Evolutionary conservation across 495 filamentous ascomycete genomes (phyloP).

Genomic region (Trichoderma gamsii): DNA sequence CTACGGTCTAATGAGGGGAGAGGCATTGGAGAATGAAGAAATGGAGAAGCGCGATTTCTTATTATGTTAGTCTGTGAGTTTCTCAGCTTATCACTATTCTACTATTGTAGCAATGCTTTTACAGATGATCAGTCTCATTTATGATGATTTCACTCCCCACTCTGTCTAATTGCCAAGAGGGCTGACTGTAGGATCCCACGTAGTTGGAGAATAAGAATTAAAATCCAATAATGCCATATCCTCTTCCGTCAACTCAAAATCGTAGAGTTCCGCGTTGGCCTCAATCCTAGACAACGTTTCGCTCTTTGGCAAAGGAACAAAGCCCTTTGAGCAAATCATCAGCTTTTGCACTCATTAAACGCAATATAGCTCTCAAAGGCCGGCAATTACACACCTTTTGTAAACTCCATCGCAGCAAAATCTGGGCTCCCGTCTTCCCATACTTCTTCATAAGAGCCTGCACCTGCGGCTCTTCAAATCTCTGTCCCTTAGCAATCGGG

Average conservation of each 20-base stretch:
- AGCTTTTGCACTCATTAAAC: too few species aligned
- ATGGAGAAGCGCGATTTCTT: too few species aligned
- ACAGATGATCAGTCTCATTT: not conserved
- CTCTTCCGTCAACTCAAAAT: slow-evolving; percentile 54
- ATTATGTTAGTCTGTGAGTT: too few species aligned
- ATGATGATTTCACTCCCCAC: not conserved
- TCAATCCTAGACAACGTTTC: slow-evolving; percentile 54
- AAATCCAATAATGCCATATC: slow-evolving; percentile 58
- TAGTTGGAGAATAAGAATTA: not conserved
- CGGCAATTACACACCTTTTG: slow-evolving; percentile 12
- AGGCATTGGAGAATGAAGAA: too few species aligned
- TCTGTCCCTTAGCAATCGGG: slow-evolving; percentile 52
- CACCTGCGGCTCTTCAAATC: slow-evolving; percentile 50
- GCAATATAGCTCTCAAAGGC: too few species aligned
- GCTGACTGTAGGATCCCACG: slow-evolving; percentile 7
- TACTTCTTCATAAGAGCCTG: slow-evolving; percentile 51
- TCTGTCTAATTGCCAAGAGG: not conserved
- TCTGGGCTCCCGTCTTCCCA: slow-evolving; percentile 51
- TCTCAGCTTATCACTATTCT: too few species aligned
- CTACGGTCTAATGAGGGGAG: too few species aligned
- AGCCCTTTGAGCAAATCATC: slow-evolving; percentile 40
- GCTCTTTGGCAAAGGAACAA: slow-evolving; percentile 71
- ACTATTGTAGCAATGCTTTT: too few species aligned
- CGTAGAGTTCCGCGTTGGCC: slow-evolving; percentile 59
- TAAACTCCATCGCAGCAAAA: slow-evolving; percentile 46